phyloP scores from a whole-genome alignment of 2,329 filamentous ascomycete species.

The Helotiales sp. region DNA sequence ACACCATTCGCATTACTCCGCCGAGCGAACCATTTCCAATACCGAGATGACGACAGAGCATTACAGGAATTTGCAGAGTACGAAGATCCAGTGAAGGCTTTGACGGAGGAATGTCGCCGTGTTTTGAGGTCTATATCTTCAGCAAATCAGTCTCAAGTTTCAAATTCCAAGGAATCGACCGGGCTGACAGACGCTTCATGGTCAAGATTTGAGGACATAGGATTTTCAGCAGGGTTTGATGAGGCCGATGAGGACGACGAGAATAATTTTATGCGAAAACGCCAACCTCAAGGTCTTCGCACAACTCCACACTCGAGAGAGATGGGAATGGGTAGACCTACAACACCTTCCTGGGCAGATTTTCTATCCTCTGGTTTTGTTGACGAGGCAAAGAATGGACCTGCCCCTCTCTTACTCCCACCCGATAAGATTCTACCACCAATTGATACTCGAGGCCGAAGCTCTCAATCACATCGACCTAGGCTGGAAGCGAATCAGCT shows the following conservation, averaged over 20 bases:
- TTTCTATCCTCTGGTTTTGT: conserved; percentile 93
- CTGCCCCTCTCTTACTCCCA: conserved; percentile 74
- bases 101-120: conserved; percentile 92
- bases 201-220: conserved; percentile 95
- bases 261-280: conserved; percentile 35
- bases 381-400: conserved; percentile 66
- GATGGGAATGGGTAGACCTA: conserved; percentile 75
- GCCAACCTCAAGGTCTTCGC: conserved; percentile 54
- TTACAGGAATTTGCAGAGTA: conserved; percentile 84
- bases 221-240: conserved; percentile 76
- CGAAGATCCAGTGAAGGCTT: conserved; percentile 81
- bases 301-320: conserved; percentile 66
- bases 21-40: conserved; percentile 92
- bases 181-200: conserved; percentile 83
- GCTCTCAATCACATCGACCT: conserved; percentile 81
- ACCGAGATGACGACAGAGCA: conserved; percentile 83
- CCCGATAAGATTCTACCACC: conserved; percentile 90
- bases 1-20: conserved; percentile 90
- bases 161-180: conserved; percentile 69
- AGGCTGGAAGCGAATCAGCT: conserved; percentile 69
- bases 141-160: conserved; percentile 80
- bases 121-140: conserved; percentile 87
- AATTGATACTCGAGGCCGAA: conserved; percentile 75
- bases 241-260: conserved; percentile 63
- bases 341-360: conserved; percentile 97